These are phyloP conservation scores for Arabidopsis lyrata DNA, from an alignment of 441 rosid species.

Conservation along the genomic window DNA sequence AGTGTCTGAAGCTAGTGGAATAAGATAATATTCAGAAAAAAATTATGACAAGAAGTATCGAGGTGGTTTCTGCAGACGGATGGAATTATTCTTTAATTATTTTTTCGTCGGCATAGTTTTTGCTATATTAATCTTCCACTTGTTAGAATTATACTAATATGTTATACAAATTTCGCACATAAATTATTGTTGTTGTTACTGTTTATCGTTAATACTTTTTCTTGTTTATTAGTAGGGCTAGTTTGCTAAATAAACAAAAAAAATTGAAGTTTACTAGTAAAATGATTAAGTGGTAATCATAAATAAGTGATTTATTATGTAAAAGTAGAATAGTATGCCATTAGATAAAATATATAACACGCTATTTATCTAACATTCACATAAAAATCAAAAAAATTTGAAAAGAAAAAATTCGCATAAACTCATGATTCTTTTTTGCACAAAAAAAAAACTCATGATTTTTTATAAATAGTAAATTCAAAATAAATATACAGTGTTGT, in stretches of 20 bases:
- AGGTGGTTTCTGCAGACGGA: constrained; percentile 8
- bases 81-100: background rate
- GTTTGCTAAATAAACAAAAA: background rate
- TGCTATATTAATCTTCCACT: constrained; percentile 35
- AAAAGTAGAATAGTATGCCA: too few relatives aligned
- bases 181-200: background rate
- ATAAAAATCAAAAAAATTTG: too few relatives aligned
- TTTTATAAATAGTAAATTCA: too few relatives aligned
- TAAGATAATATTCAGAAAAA: background rate
- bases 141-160: constrained; percentile 1
- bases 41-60: constrained; percentile 11
- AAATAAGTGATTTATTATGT: background rate
- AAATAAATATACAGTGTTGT: too few relatives aligned
- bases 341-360: too few relatives aligned
- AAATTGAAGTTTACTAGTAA: background rate
- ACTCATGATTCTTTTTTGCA: too few relatives aligned
- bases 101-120: constrained; percentile 15
- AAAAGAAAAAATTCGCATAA: too few relatives aligned
- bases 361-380: too few relatives aligned
- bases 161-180: background rate
- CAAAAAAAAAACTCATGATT: too few relatives aligned
- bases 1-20: constrained; percentile 10
- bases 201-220: background rate
- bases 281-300: background rate
- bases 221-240: background rate